Evolutionary conservation across 495 filamentous ascomycete species (phyloP).

Genomic region (Annulohypoxylon bovei): DNA sequence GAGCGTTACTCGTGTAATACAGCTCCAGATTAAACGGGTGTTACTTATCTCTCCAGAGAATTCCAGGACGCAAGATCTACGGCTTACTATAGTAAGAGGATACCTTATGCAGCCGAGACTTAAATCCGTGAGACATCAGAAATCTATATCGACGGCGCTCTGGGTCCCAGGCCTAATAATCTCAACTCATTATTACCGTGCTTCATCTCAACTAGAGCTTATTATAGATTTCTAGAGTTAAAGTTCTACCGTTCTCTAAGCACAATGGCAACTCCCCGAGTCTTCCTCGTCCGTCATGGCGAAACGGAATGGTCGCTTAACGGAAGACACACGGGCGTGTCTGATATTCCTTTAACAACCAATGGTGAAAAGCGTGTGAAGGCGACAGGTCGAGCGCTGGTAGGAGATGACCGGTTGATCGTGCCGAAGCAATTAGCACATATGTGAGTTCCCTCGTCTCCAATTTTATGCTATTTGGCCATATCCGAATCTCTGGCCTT

Average conservation of each 20-base stretch:
- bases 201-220: not conserved
- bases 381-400: slow-evolving; percentile 82
- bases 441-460: slow-evolving; percentile 59
- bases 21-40: not conserved
- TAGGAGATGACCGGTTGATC: slow-evolving; percentile 86
- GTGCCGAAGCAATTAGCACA: slow-evolving; percentile 82
- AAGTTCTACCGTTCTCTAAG: not conserved
- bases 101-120: not conserved
- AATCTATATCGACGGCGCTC: not conserved
- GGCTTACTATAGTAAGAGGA: not conserved
- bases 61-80: not conserved
- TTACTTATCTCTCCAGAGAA: not conserved
- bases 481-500: not conserved
- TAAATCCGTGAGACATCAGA: not conserved
- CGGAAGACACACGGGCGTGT: slow-evolving; percentile 87
- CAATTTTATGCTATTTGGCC: not conserved
- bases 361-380: slow-evolving; percentile 87
- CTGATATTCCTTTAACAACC: slow-evolving; percentile 85
- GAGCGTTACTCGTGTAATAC: not conserved
- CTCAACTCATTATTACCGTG: not conserved
- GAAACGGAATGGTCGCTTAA: slow-evolving; percentile 98
- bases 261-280: slow-evolving; percentile 70
- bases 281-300: slow-evolving; percentile 92
- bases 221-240: not conserved
- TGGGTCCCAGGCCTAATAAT: not conserved